Conservation (phyloP, 192 early-diverging fungal species). For the Obelidium mucronatum region DNA sequence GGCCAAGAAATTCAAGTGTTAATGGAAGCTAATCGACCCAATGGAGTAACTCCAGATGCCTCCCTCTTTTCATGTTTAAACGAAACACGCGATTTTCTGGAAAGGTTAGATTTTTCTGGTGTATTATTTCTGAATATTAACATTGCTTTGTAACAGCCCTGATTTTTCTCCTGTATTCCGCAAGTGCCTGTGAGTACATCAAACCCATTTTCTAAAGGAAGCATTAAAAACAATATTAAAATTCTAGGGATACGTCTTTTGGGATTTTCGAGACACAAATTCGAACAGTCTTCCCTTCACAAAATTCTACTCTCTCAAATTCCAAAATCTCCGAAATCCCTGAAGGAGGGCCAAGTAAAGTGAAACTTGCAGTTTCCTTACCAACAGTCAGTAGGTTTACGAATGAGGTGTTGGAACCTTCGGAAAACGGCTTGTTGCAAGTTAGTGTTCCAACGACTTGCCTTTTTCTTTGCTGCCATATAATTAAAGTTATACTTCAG, state of each 20-base stretch:
- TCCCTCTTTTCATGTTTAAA: constrained; percentile 77
- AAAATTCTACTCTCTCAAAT: neutral
- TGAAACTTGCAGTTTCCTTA: constrained; percentile 50
- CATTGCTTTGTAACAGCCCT: neutral
- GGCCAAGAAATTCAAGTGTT: constrained; percentile 71
- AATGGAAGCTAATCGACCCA: constrained; percentile 48
- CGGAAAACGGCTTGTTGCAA: constrained; percentile 52
- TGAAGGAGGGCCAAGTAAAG: neutral
- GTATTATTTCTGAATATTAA: neutral
- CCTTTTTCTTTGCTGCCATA: neutral
- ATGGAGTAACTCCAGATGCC: constrained; percentile 58
- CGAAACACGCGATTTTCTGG: constrained; percentile 89
- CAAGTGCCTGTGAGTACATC: neutral
- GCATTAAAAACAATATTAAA: constrained; percentile 25
- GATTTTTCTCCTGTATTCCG: constrained; percentile 25
- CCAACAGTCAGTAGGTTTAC: constrained; percentile 46
- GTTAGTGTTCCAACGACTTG: constrained; percentile 40
- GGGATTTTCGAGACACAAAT: constrained; percentile 40
- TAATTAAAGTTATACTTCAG: constrained; percentile 12
- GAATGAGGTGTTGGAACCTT: constrained; percentile 43
- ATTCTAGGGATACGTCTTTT: constrained; percentile 43
- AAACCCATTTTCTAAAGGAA: constrained; percentile 32
- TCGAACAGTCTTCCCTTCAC: neutral
- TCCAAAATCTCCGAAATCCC: constrained; percentile 5
- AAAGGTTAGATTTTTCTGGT: constrained; percentile 61